Conservation (phyloP, 805 yeast species). For the Kluyveromyces siamensis region DNA sequence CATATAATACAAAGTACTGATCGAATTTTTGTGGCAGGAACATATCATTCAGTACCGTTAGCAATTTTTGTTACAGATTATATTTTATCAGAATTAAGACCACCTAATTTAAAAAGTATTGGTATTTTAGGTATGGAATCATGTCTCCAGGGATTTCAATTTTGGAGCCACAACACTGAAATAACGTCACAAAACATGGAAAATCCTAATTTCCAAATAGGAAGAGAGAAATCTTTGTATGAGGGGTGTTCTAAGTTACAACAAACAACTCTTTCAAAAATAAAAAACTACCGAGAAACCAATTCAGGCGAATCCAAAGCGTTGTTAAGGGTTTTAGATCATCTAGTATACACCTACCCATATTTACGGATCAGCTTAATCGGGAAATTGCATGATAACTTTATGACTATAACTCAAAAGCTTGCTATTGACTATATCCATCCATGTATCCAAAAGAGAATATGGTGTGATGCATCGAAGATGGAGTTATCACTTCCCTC, state of each 20-base stretch:
- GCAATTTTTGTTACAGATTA: constrained; percentile 38
- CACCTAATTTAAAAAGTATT: constrained; percentile 14
- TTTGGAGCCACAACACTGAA: constrained; percentile 34
- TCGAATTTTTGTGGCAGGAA: constrained; percentile 40
- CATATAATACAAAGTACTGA: constrained; percentile 39
- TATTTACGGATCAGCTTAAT: constrained; percentile 38
- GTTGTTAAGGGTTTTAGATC: constrained; percentile 33
- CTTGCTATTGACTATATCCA: constrained; percentile 44
- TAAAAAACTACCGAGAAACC: constrained; percentile 32
- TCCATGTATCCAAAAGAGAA: constrained; percentile 47
- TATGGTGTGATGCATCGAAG: constrained; percentile 38
- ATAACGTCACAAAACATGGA: constrained; percentile 1
- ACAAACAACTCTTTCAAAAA: constrained; percentile 15
- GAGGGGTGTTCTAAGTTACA: constrained; percentile 21
- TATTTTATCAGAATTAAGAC: constrained; percentile 28
- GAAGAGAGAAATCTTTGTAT: constrained; percentile 23
- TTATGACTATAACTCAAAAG: constrained; percentile 44
- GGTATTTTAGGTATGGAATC: constrained; percentile 32
- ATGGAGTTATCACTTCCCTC: constrained; percentile 18
- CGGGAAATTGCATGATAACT: constrained; percentile 43
- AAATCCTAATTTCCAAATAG: constrained; percentile 12
- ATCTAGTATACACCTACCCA: constrained; percentile 34
- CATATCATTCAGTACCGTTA: constrained; percentile 47
- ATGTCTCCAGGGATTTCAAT: constrained; percentile 30
- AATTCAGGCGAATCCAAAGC: constrained; percentile 32